Percentiles rank a stretch among this genome's conserved stretches.
These are phyloP conservation scores for Macrolepiota dolichaula DNA, from an alignment of 768 basidiomycete species.

Conservation along the genomic window DNA sequence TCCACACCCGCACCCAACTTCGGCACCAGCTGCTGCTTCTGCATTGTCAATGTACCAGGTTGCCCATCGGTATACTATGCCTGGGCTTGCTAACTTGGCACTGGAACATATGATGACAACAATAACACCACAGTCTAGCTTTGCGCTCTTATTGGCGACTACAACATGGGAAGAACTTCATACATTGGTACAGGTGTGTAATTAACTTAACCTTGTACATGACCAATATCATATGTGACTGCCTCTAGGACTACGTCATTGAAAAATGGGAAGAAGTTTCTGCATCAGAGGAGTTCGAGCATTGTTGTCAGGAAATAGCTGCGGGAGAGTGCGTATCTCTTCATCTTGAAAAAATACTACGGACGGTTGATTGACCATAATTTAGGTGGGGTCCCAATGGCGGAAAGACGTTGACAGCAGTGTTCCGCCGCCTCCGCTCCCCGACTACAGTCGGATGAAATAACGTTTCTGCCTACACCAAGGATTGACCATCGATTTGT, in stretches of 20 bases:
- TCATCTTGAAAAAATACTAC: neutral
- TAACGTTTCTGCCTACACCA: neutral
- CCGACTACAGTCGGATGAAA: constrained; percentile 31
- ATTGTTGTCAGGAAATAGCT: constrained; percentile 68
- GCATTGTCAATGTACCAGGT: constrained; percentile 75
- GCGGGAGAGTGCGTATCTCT: constrained; percentile 59
- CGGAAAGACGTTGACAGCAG: constrained; percentile 61
- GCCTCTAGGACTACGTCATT: constrained; percentile 63
- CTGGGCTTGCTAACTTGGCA: constrained; percentile 60
- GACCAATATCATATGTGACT: neutral
- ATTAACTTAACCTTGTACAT: constrained; percentile 11
- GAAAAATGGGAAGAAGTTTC: constrained; percentile 75
- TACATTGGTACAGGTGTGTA: constrained; percentile 52
- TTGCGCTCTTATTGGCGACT: constrained; percentile 67
- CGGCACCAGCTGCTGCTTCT: constrained; percentile 60
- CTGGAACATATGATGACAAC: constrained; percentile 71
- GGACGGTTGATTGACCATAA: neutral
- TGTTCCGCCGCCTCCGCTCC: constrained; percentile 66
- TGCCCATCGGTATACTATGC: constrained; percentile 72
- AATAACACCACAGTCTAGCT: constrained; percentile 62
- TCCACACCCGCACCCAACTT: constrained; percentile 70
- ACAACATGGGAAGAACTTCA: constrained; percentile 65
- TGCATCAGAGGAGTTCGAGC: constrained; percentile 59
- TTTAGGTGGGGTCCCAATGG: constrained; percentile 69
- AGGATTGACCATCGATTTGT: neutral